Base-by-base conservation (phyloP, 495 filamentous ascomycete species). In the Amniculicola lignicola region DNA sequence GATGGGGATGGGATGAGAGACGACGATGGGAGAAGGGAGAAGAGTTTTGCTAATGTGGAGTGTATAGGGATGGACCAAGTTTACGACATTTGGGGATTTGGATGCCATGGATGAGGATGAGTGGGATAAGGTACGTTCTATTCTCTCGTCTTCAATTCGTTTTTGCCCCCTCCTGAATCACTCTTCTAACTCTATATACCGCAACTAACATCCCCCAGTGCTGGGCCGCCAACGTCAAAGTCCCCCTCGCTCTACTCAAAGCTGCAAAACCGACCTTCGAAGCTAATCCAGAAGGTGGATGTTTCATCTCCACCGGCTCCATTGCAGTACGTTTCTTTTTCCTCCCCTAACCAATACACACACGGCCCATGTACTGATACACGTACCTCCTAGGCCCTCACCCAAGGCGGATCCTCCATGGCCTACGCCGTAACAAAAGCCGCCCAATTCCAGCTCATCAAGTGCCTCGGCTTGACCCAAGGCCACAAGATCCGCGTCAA, bases 171-270 rank as follows among this genome's bases (percentile, higher is more conserved):
- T 42, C 29, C 43, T 19, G 2, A 50, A 43, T 25, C 37, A 9
- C 18, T 27, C 21, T 4, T 16, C 44, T 29, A 49, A 49, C 12
- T 2, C 36, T n/a, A n/a, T n/a, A n/a, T n/a, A n/a, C n/a, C n/a
- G n/a, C n/a, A n/a, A n/a, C n/a, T n/a, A 25, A 57, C 51, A 7
- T 14, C 15, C 31, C 23, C 9, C 43, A 46, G 77, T 87, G 83
- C 69, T 89, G 79, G 77, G 73, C 78, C 6, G 74, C 82, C 50
- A 87, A 90, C 61, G 83, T 86, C 57, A 87, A 88, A 69, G 80
- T 78, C 15, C 78, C 82, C 37, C 53, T 84, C 40, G 75, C 82
- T 40, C 75, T 88, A 14, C 74, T 87, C 62, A 79, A 80, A 49
- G 79, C 74, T 25, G 85, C 83, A 21, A 58, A 81, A 51, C 78